Percentiles rank a stretch among this genome's conserved stretches.
These are phyloP conservation scores for Primulina tabacum DNA, from an alignment of 257 asterid species.

Conservation along the genomic window DNA sequence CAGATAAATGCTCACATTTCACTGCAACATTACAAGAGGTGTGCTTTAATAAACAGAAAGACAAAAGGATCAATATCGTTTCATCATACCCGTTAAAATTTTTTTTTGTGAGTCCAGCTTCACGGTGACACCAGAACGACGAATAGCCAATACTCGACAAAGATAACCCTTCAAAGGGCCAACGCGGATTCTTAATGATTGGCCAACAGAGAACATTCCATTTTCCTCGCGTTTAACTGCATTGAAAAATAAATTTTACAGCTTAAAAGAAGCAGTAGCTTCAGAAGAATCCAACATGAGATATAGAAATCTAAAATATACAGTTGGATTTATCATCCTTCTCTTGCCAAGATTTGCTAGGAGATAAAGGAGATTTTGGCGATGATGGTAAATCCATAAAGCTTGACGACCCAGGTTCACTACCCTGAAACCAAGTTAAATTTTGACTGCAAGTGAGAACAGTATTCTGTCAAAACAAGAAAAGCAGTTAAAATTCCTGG, in stretches of 20 bases:
- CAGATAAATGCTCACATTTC: slow-evolving; percentile 79
- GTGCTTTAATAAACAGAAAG: slow-evolving; percentile 15
- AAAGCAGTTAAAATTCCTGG: slow-evolving; percentile 9
- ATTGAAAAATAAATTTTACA: slow-evolving; percentile 21
- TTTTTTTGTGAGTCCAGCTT: slow-evolving; percentile 93
- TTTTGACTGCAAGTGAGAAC: slow-evolving; percentile 9
- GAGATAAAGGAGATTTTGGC: slow-evolving; percentile 74
- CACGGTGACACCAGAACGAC: slow-evolving; percentile 89
- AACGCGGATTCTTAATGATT: slow-evolving; percentile 72
- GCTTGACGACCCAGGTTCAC: slow-evolving; percentile 55
- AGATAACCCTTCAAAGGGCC: slow-evolving; percentile 95
- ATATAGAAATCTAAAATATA: slow-evolving; percentile 38
- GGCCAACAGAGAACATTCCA: slow-evolving; percentile 80
- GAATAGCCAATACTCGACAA: slow-evolving; percentile 88
- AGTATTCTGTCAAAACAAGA: slow-evolving; percentile 2
- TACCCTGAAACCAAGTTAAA: slow-evolving; percentile 42
- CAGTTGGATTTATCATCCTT: slow-evolving; percentile 58
- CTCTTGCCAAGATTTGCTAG: slow-evolving; percentile 63
- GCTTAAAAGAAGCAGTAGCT: slow-evolving; percentile 20
- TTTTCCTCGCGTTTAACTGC: slow-evolving; percentile 70
- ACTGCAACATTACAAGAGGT: slow-evolving; percentile 42
- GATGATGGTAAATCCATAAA: slow-evolving; percentile 63
- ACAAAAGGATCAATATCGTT: slow-evolving; percentile 14
- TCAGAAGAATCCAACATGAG: slow-evolving; percentile 18
- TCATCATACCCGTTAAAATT: slow-evolving; percentile 71